Evolutionary conservation across 306 rosid genomes (phyloP).

Genomic region (Benincasa hispida): DNA sequence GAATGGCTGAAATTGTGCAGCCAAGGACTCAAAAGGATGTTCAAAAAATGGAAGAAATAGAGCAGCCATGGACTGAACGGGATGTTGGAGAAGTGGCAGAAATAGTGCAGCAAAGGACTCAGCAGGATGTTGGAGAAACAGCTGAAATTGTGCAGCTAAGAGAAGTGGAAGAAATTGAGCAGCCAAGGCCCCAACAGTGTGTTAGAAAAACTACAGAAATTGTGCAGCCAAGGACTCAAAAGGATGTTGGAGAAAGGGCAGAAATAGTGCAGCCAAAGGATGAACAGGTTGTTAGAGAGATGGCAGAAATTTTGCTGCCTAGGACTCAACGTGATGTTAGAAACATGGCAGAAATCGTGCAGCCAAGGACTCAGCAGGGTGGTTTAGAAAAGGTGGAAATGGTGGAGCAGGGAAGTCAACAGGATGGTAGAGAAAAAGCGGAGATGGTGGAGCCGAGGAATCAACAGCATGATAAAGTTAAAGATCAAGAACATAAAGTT

Average conservation of each 20-base stretch:
- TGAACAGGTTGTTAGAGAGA: neutral
- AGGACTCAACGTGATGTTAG: neutral
- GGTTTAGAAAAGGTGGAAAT: neutral
- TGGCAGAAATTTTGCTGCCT: neutral
- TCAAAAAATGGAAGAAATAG: neutral
- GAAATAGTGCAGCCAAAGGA: neutral
- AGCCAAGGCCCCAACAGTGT: neutral
- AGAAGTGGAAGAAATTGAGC: neutral
- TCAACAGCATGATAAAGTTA: constrained; percentile 19
- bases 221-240: neutral
- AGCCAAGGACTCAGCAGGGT: constrained; percentile 14
- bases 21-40: neutral
- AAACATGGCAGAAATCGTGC: constrained; percentile 24
- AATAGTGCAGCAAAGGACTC: neutral
- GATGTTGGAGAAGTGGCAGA: neutral
- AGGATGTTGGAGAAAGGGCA: neutral
- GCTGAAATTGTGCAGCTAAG: neutral
- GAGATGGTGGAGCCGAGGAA: constrained; percentile 38
- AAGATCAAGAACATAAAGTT: constrained; percentile 28
- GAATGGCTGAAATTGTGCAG: neutral
- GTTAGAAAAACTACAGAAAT: neutral
- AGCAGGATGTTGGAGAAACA: neutral
- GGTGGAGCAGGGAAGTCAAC: neutral
- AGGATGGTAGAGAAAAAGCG: neutral
- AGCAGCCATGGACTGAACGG: neutral